Base-by-base conservation (phyloP, 176 grass and related monocot species). In the Oropetium thomaeum region DNA sequence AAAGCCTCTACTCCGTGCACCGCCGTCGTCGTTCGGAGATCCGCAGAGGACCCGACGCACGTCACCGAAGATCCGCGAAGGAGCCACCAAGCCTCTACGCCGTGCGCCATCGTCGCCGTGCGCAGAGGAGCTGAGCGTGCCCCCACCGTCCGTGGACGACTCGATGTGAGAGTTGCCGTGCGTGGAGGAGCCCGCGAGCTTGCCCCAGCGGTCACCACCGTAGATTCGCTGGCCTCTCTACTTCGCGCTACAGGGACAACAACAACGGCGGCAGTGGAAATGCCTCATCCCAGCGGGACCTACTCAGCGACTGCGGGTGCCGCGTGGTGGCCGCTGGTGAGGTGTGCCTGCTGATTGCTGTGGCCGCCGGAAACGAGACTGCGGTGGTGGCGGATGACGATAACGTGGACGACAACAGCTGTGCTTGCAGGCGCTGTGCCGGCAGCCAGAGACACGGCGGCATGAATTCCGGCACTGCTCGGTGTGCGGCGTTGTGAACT, bases 391-490 rank as follows among this genome's bases (percentile, higher is more conserved):
- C 74, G 17, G 7, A 45, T 19, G 78, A 51, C 19, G 47, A 76
- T 0, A 69, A 45, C 29, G 20, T 0, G 79, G 78, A 1, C 69
- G 42, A 7, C 67, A 90, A 29, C 77, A 86, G 13, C 71, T 90
- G 75, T 94, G 92, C 70, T 91, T 88, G 27, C 81, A 93, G 54
- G 80, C 79, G 37, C 58, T 81, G 66, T 93, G 90, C 37, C 83
- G 90, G 29, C 71, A 87, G 0, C 76, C 80, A 3, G 90, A 93
- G 87, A 93, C 87, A 29, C 70, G 87, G 59, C 87, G 79, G n/a
- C 88, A 93, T 28, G 88, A 89, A 65, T 93, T 93, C 81, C 65
- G 91, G 35, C 88, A 88, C 32, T 93, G 91, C 78, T 93, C 88
- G 5, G 87, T 84, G 69, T 93, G 91, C 59, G 84, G 88, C 58